A percentile compares a stretch with the other conserved stretches of the same genome.
These are phyloP conservation scores for Fraxinus angustifolia DNA, from an alignment of 305 asterid species.

Conservation along the genomic window DNA sequence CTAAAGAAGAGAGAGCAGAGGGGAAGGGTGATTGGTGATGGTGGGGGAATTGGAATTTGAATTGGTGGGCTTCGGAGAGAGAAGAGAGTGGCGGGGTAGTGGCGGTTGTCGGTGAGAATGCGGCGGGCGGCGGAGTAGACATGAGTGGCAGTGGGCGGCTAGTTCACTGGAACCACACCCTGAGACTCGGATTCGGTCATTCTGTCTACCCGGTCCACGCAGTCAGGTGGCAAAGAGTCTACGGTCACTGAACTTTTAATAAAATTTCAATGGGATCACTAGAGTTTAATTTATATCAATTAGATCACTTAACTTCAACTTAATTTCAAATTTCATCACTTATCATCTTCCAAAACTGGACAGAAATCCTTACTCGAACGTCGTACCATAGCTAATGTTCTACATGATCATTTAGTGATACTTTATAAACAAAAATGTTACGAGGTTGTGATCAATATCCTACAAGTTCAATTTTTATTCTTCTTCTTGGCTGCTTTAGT, in stretches of 20 bases:
- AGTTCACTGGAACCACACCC: slow-evolving; percentile 21
- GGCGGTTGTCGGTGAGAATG: slow-evolving; percentile 30
- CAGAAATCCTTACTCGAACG: neutral
- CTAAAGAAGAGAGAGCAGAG: slow-evolving; percentile 24
- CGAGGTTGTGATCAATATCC: neutral
- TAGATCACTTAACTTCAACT: neutral
- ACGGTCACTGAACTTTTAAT: neutral
- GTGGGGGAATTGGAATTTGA: slow-evolving; percentile 19
- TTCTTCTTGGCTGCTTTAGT: neutral
- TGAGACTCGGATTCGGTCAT: slow-evolving; percentile 18
- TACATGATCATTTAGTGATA: neutral
- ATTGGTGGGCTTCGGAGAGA: slow-evolving; percentile 24
- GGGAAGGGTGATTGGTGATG: slow-evolving; percentile 22
- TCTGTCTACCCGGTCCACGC: neutral
- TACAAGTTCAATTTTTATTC: neutral
- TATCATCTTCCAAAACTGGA: neutral
- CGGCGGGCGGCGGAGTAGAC: slow-evolving; percentile 36
- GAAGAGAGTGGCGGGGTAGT: slow-evolving; percentile 37
- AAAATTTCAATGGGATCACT: neutral
- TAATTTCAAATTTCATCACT: neutral
- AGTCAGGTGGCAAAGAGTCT: slow-evolving; percentile 8
- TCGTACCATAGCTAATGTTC: neutral
- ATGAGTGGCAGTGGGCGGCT: slow-evolving; percentile 33
- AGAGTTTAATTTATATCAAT: neutral
- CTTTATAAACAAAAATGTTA: neutral